Conservation (phyloP, 768 basidiomycete genomes). For the Naganishia friedmannii region DNA sequence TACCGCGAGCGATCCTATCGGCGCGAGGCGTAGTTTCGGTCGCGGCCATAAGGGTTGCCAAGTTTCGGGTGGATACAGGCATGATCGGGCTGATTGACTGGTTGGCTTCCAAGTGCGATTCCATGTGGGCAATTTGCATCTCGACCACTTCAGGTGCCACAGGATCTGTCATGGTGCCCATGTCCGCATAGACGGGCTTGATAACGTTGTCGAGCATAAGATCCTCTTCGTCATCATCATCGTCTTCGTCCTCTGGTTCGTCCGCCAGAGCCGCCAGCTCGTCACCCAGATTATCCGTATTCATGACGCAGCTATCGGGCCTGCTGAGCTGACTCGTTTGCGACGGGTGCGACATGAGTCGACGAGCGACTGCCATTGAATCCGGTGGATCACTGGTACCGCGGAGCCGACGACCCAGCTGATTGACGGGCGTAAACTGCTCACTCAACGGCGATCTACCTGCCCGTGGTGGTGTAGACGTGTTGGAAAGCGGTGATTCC, state of each 20-base stretch:
- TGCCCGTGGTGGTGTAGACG: slow-evolving; percentile 6
- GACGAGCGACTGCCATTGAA: slow-evolving; percentile 5
- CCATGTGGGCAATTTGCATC: neutral
- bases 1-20: slow-evolving; percentile 3
- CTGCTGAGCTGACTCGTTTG: slow-evolving; percentile 24
- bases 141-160: slow-evolving; percentile 21
- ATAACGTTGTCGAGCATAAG: neutral
- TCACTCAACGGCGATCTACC: slow-evolving; percentile 6
- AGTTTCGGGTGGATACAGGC: slow-evolving; percentile 32
- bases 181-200: slow-evolving; percentile 33
- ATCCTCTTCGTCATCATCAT: neutral
- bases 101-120: slow-evolving; percentile 13
- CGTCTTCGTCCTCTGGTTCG: slow-evolving; percentile 18
- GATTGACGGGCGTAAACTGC: slow-evolving; percentile 11
- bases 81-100: slow-evolving; percentile 28
- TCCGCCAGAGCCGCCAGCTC: slow-evolving; percentile 41
- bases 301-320: slow-evolving; percentile 1
- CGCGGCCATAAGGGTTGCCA: slow-evolving; percentile 12
- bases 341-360: slow-evolving; percentile 22
- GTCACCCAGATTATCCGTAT: slow-evolving; percentile 39
- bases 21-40: slow-evolving; percentile 17
- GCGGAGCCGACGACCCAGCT: slow-evolving; percentile 9
- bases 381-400: slow-evolving; percentile 20
- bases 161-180: slow-evolving; percentile 40
- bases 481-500: neutral